Evolutionary conservation across 2,329 filamentous ascomycete genomes (phyloP).

Genomic region (Paracamarosporium sp.): DNA sequence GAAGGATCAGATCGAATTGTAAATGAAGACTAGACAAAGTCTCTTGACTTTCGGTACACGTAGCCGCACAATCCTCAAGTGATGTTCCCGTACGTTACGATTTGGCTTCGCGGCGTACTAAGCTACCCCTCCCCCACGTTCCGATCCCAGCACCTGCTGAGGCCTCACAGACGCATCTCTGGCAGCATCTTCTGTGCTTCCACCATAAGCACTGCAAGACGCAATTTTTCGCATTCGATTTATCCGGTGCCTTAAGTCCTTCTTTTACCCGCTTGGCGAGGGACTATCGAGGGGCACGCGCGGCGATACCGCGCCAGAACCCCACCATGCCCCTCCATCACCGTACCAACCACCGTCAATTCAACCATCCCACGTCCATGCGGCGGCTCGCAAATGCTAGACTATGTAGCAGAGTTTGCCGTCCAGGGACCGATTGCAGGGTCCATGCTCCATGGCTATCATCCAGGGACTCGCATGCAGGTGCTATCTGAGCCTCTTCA

Average conservation of each 20-base stretch:
- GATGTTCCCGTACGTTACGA: background rate
- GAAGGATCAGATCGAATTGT: background rate
- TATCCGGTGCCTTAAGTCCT: constrained; percentile 26
- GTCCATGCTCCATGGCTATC: background rate
- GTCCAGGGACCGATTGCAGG: background rate
- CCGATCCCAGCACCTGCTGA: background rate
- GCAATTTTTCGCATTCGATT: constrained; percentile 5
- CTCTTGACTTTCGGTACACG: no score
- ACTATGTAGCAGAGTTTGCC: background rate
- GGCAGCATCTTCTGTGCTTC: background rate
- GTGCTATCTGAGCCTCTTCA: background rate
- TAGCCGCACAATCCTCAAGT: no score
- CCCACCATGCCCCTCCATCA: constrained; percentile 7
- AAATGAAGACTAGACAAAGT: no score
- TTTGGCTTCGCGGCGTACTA: background rate
- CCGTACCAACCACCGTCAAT: background rate
- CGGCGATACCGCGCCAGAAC: constrained; percentile 5
- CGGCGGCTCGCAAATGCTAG: background rate
- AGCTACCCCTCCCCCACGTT: constrained; percentile 8
- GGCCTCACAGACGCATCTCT: background rate
- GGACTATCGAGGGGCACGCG: constrained; percentile 11
- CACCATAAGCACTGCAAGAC: background rate
- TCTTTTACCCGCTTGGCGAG: constrained; percentile 25
- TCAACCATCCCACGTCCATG: constrained; percentile 4
- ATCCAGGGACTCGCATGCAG: background rate